Conservation (phyloP, 2,329 filamentous ascomycete genomes). For the Alternaria angustiovoidea region DNA sequence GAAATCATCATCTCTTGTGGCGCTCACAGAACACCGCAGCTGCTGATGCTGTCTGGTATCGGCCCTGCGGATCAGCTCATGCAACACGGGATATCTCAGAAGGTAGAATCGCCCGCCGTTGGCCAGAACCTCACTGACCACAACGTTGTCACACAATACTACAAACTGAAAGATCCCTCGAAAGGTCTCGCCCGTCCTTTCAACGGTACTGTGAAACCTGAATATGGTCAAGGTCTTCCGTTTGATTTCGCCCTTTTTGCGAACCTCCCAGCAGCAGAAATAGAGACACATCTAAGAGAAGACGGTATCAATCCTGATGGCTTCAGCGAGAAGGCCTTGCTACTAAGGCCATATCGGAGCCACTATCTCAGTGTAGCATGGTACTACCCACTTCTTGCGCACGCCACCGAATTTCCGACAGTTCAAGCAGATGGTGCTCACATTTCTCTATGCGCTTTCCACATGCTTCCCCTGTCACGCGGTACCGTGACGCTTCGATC, state of each 20-base stretch:
- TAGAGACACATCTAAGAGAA: constrained; percentile 5
- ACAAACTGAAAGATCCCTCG: constrained; percentile 25
- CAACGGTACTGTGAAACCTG: constrained; percentile 16
- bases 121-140: constrained; percentile 39
- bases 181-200: constrained; percentile 30
- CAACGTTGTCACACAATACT: constrained; percentile 19
- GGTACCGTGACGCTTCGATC: constrained; percentile 31
- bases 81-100: constrained; percentile 22
- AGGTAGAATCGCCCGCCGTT: constrained; percentile 28
- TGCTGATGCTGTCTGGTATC: constrained; percentile 50
- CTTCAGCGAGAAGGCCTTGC: not conserved
- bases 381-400: constrained; percentile 21
- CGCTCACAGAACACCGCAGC: constrained; percentile 51
- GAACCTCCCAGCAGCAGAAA: constrained; percentile 21
- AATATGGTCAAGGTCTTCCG: constrained; percentile 27
- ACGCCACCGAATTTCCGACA: constrained; percentile 8
- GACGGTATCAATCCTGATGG: not conserved
- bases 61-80: constrained; percentile 32
- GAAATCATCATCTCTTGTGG: constrained; percentile 55
- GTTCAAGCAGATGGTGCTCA: constrained; percentile 20
- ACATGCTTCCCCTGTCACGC: constrained; percentile 32
- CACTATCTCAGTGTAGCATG: constrained; percentile 24
- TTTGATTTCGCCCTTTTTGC: constrained; percentile 23
- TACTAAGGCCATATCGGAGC: constrained; percentile 18
- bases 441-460: constrained; percentile 20